These are phyloP conservation scores for Berberis thunbergii DNA, from an alignment of 164 flowering plant species.

Conservation along the genomic window DNA sequence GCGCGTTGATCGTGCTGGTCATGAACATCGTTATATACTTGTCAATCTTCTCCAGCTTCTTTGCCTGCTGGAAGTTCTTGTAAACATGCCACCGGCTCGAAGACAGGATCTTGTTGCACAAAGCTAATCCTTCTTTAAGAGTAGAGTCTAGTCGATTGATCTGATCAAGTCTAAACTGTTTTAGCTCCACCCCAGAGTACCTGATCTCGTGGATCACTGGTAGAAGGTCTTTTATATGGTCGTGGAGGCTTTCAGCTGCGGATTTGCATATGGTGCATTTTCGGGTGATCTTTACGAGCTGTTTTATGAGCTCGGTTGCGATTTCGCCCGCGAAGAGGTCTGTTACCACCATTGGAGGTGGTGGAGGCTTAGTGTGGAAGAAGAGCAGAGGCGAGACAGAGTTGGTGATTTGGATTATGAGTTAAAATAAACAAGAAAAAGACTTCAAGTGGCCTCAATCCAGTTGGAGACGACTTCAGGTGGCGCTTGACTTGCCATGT, in stretches of 20 bases:
- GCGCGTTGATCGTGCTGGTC: conserved; percentile 34
- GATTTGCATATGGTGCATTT: conserved; percentile 32
- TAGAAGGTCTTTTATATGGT: conserved; percentile 25
- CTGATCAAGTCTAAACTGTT: conserved; percentile 41
- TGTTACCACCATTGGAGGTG: conserved; percentile 3
- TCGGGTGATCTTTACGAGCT: conserved; percentile 24
- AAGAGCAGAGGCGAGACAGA: no score
- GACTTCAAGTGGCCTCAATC: no score
- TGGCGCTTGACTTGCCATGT: no score
- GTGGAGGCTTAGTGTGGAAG: no score
- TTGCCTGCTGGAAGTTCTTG: conserved; percentile 39
- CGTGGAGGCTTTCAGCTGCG: conserved; percentile 34
- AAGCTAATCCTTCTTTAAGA: conserved; percentile 39
- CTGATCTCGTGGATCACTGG: conserved; percentile 64
- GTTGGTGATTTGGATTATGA: no score
- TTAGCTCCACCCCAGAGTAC: conserved; percentile 59
- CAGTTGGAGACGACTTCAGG: no score
- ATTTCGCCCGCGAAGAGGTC: conserved; percentile 51
- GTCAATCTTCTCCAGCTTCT: conserved; percentile 68
- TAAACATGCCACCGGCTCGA: conserved; percentile 57
- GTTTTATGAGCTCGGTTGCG: conserved; percentile 48
- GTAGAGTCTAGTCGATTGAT: conserved; percentile 36
- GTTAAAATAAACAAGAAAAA: no score
- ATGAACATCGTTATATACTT: conserved; percentile 36
- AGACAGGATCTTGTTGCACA: conserved; percentile 30